These are phyloP conservation scores for Artemisia argyi DNA, from an alignment of 129 eudicot species.

Conservation along the genomic window DNA sequence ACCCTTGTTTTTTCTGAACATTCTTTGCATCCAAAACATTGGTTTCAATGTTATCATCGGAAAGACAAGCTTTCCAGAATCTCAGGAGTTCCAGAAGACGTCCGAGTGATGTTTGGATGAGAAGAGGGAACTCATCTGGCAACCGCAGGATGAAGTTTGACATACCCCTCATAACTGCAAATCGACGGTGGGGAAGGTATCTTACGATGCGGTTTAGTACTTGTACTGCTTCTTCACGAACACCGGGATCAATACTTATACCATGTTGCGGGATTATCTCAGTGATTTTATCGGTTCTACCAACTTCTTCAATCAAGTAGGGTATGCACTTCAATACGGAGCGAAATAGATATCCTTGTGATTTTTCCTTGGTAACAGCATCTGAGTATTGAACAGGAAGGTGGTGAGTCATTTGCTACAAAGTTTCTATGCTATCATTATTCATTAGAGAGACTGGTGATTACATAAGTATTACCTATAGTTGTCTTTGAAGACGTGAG, in stretches of 20 bases:
- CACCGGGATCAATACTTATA: conserved; percentile 98
- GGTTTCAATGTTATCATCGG: conserved; percentile 61
- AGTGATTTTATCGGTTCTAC: conserved; percentile 87
- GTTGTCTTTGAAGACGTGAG: conserved; percentile 95
- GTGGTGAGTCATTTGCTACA: too few relatives aligned
- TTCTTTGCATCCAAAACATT: conserved; percentile 57
- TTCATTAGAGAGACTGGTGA: background rate
- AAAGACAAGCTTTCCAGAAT: conserved; percentile 86
- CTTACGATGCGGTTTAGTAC: conserved; percentile 90
- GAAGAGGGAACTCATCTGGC: conserved; percentile 97
- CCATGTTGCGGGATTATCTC: conserved; percentile 98
- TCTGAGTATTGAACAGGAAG: conserved; percentile 36
- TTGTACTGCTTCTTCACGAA: conserved; percentile 98
- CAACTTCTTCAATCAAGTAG: conserved; percentile 94
- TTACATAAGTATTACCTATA: conserved; percentile 52
- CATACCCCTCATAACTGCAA: conserved; percentile 99
- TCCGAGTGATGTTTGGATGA: conserved; percentile 92
- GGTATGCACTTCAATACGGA: conserved; percentile 96
- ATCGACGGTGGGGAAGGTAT: conserved; percentile 93
- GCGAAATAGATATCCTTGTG: conserved; percentile 94
- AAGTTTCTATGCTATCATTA: too few relatives aligned
- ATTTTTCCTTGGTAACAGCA: conserved; percentile 90
- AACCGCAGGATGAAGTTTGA: conserved; percentile 82
- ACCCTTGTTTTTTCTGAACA: conserved; percentile 60
- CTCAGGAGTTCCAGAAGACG: conserved; percentile 94